Conservation (phyloP, 2,329 filamentous ascomycete genomes). For the Paradendryphiella salina region DNA sequence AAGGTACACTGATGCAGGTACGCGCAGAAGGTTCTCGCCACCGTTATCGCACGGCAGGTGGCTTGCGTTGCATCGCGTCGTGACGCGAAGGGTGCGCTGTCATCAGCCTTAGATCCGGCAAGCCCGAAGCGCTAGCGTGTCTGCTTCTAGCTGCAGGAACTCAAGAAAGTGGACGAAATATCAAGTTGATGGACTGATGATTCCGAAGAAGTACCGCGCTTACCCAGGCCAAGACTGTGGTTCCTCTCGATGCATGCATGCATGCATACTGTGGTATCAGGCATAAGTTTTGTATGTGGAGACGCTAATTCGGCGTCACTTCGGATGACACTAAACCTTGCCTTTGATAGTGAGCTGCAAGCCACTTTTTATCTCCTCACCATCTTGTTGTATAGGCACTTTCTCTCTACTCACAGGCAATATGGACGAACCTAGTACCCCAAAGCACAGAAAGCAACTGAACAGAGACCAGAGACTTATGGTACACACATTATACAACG, state of each 20-base stretch:
- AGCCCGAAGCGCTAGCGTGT: slow-evolving; percentile 24
- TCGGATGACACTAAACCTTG: no score
- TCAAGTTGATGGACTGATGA: neutral
- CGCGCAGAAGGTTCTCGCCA: slow-evolving; percentile 27
- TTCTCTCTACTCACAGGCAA: no score
- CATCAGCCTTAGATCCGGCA: slow-evolving; percentile 32
- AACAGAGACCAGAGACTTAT: no score
- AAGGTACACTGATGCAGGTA: slow-evolving; percentile 40
- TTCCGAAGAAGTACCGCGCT: slow-evolving; percentile 3
- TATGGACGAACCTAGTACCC: no score
- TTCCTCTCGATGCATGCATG: slow-evolving; percentile 2
- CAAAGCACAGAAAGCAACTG: no score
- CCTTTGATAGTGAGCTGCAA: no score
- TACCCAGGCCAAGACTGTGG: slow-evolving; percentile 8
- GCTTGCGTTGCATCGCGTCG: slow-evolving; percentile 25
- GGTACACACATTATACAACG: no score
- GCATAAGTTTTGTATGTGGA: no score
- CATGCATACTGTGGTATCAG: neutral
- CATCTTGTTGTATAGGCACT: no score
- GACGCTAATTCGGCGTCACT: no score
- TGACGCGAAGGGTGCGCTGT: slow-evolving; percentile 30
- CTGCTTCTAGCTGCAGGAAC: slow-evolving; percentile 14
- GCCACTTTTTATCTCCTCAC: no score
- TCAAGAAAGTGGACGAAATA: neutral
- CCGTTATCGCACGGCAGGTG: slow-evolving; percentile 22